Conservation (phyloP, 2,329 filamentous ascomycete genomes). For the Fusarium duplospermum region DNA sequence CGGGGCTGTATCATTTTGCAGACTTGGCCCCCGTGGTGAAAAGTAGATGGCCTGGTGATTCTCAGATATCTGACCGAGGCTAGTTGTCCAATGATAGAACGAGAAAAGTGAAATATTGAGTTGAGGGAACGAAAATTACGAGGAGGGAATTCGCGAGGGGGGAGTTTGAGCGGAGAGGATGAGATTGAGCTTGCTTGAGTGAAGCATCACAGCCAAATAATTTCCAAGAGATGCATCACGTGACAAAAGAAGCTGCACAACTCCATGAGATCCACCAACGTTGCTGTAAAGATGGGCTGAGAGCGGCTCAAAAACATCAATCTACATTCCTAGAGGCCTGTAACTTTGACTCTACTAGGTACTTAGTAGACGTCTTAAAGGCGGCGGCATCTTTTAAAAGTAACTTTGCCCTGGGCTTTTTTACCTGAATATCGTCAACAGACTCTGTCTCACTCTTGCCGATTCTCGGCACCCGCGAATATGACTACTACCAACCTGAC, state of each 20-base stretch:
- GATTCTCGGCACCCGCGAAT: neutral
- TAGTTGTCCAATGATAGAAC: neutral
- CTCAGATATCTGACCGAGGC: neutral
- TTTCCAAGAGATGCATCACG: conserved; percentile 10
- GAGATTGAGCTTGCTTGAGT: neutral
- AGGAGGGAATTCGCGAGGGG: neutral
- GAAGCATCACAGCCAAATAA: conserved; percentile 1
- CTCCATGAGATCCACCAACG: conserved; percentile 20
- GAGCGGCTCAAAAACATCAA: neutral
- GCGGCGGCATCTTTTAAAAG: neutral
- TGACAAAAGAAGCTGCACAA: neutral
- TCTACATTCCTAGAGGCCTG: neutral
- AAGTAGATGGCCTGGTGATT: neutral
- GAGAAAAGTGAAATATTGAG: neutral
- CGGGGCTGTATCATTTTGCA: conserved; percentile 6
- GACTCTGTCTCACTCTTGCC: neutral
- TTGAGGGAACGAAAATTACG: too few species aligned
- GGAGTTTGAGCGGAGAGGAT: neutral
- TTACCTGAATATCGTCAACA: neutral
- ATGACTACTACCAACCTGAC: conserved; percentile 45
- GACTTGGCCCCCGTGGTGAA: neutral
- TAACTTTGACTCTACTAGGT: neutral
- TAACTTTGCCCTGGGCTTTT: neutral
- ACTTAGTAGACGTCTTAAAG: neutral
- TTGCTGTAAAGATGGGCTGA: neutral